Evolutionary conservation across 2,329 filamentous ascomycete genomes (phyloP).

Genomic region (Chrysoporthe cubensis): DNA sequence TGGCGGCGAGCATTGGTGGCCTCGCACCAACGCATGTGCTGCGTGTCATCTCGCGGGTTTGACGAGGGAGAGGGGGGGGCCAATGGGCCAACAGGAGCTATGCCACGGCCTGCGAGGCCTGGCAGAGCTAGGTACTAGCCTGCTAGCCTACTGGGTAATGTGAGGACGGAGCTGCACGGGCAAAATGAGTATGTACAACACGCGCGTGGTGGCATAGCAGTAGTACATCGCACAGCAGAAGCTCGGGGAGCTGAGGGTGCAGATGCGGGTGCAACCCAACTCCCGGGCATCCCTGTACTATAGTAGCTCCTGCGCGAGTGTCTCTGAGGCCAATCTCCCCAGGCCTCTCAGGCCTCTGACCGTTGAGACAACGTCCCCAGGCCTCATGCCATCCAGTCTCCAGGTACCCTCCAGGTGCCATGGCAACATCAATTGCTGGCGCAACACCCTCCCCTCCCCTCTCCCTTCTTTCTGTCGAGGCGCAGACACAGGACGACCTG

Average conservation of each 20-base stretch:
- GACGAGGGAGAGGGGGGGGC: background rate
- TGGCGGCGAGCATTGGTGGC: background rate
- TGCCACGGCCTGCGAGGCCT: background rate
- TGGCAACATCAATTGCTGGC: background rate
- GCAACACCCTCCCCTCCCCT: background rate
- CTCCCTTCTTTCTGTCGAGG: background rate
- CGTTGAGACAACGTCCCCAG: background rate
- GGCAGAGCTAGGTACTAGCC: background rate
- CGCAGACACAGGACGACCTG: background rate
- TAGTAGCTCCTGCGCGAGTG: background rate
- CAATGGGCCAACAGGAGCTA: background rate
- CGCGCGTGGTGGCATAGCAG: too few relatives aligned
- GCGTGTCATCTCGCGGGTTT: background rate
- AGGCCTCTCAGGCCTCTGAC: background rate
- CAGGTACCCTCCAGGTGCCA: background rate
- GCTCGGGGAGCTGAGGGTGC: background rate
- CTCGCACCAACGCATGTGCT: background rate
- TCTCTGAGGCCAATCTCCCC: slow-evolving; percentile 9
- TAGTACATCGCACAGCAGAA: background rate
- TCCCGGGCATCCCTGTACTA: background rate
- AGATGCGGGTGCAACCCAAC: slow-evolving; percentile 8
- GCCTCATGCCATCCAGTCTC: background rate
- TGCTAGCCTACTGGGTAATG: too few relatives aligned
- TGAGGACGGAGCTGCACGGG: background rate
- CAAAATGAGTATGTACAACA: background rate